Evolutionary conservation across 345 rosid species (phyloP).

Genomic region (Brassica nigra): DNA sequence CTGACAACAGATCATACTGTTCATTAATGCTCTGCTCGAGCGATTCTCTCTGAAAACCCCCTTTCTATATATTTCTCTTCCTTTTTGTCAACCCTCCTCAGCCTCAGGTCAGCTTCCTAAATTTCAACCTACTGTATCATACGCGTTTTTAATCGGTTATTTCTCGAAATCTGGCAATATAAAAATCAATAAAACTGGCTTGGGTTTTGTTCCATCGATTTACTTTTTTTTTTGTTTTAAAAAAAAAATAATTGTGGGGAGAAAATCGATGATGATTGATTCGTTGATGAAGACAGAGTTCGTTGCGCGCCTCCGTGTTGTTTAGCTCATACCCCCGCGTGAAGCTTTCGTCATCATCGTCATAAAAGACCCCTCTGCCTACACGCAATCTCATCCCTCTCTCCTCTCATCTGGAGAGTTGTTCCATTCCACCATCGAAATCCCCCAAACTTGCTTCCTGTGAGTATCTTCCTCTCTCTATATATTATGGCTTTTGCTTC

Average conservation of each 20-base stretch:
- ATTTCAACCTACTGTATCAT: too few species aligned
- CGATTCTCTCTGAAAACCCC: conserved; percentile 20
- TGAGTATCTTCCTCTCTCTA: conserved; percentile 30
- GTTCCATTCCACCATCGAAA: conserved; percentile 46
- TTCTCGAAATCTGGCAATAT: too few species aligned
- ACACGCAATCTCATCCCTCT: conserved; percentile 51
- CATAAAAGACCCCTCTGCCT: conserved; percentile 19
- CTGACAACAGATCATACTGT: conserved; percentile 10
- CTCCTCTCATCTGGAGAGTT: conserved; percentile 42
- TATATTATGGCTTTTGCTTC: not conserved
- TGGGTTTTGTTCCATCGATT: not conserved
- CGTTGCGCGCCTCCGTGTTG: conserved; percentile 30
- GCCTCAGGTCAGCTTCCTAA: not conserved
- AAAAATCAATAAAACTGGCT: not conserved
- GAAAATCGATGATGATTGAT: conserved; percentile 36
- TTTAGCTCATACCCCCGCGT: conserved; percentile 31
- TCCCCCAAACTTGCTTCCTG: conserved; percentile 48
- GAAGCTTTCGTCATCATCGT: conserved; percentile 41
- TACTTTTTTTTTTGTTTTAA: not conserved
- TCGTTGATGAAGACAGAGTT: conserved; percentile 40
- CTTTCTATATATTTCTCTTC: too few species aligned
- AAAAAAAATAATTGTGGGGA: not conserved
- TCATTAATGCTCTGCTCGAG: conserved; percentile 10
- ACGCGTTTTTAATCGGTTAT: too few species aligned
- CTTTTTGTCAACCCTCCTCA: conserved; percentile 13